Conservation (phyloP, 805 yeast genomes). For the Jamesozyma piceae region DNA sequence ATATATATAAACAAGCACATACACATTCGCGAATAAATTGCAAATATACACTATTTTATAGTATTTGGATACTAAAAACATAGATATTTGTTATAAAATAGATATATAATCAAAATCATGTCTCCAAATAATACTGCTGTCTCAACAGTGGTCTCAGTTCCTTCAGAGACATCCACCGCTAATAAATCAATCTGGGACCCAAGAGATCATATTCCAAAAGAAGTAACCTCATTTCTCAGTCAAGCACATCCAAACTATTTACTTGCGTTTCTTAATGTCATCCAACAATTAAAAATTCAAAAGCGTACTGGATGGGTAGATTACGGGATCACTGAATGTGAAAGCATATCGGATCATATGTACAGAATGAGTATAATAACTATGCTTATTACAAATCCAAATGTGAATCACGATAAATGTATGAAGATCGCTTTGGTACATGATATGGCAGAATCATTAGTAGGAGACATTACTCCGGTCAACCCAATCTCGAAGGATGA, state of each 20-base stretch:
- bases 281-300: constrained; percentile 64
- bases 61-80: too few relatives aligned
- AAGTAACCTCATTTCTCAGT: constrained; percentile 24
- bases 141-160: neutral
- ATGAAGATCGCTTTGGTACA: constrained; percentile 81
- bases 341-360: constrained; percentile 90
- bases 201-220: constrained; percentile 34
- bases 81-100: too few relatives aligned
- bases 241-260: constrained; percentile 33
- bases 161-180: neutral
- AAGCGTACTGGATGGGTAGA: constrained; percentile 93
- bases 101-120: neutral
- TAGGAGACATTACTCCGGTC: constrained; percentile 88
- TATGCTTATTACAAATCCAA: constrained; percentile 49
- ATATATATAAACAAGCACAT: neutral
- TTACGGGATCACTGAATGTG: constrained; percentile 35
- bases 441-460: constrained; percentile 89
- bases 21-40: too few relatives aligned
- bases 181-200: constrained; percentile 37
- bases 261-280: constrained; percentile 54
- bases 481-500: constrained; percentile 67
- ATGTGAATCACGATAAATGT: constrained; percentile 57
- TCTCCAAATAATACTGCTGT: neutral
- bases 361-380: constrained; percentile 83
- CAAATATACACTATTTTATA: too few relatives aligned